Percentiles rank a stretch among this genome's conserved stretches.
These are phyloP conservation scores for Dacryopinax primogenitus DNA, from an alignment of 768 basidiomycete species.

Conservation along the genomic window DNA sequence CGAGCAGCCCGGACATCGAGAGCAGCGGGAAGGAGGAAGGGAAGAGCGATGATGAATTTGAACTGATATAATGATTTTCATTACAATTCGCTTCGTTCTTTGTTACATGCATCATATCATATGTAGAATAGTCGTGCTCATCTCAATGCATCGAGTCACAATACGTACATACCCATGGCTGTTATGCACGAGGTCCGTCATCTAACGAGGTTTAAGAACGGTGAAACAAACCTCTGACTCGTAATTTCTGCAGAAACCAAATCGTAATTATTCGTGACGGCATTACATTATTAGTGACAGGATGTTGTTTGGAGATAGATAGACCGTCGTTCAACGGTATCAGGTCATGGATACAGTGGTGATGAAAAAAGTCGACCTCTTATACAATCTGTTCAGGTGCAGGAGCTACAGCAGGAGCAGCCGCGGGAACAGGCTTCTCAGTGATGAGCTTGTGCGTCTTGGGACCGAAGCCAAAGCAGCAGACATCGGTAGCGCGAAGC, in stretches of 20 bases:
- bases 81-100: not conserved
- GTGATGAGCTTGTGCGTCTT: not conserved
- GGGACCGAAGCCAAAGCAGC: not conserved
- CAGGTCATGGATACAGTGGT: not conserved
- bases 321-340: not conserved
- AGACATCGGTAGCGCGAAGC: constrained; percentile 19
- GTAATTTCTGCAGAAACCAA: not conserved
- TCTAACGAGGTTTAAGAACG: not conserved
- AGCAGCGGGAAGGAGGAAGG: not conserved
- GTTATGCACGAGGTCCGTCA: not conserved
- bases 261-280: not conserved
- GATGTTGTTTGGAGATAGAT: not conserved
- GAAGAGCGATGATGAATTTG: not conserved
- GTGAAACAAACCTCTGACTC: not conserved
- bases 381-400: not conserved
- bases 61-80: not conserved
- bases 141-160: not conserved
- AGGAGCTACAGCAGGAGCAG: not conserved
- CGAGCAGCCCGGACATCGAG: not conserved
- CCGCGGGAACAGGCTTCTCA: not conserved
- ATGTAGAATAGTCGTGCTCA: not conserved
- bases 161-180: not conserved
- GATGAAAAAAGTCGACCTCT: no score
- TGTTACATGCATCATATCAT: not conserved
- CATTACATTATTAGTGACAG: not conserved